phyloP scores from a whole-genome alignment of 768 basidiomycete genomes.

The Trichaptum fuscoviolaceum region DNA sequence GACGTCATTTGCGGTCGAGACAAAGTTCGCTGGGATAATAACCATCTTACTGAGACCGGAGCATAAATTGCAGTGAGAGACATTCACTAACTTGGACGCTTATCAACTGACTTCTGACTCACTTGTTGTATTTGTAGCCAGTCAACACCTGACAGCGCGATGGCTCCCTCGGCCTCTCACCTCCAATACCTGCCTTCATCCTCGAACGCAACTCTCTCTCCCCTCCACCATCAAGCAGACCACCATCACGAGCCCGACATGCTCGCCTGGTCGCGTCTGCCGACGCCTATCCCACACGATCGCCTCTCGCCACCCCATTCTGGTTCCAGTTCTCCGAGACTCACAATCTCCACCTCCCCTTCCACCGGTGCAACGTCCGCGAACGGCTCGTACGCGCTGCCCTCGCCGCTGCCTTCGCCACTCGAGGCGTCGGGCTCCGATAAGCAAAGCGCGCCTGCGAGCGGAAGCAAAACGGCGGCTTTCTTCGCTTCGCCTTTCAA shows the following conservation, averaged over 20 bases:
- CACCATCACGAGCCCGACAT: conserved; percentile 1
- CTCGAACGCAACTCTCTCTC: neutral
- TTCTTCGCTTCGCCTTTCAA: neutral
- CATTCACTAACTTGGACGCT: too few relatives aligned
- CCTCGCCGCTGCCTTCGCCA: neutral
- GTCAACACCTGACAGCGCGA: too few relatives aligned
- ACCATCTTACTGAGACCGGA: neutral
- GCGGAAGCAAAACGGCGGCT: neutral
- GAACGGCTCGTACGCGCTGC: neutral
- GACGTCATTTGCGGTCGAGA: neutral
- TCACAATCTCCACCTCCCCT: neutral
- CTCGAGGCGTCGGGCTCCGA: neutral
- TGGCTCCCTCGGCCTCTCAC: neutral
- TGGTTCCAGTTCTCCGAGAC: neutral
- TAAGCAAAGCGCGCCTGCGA: neutral
- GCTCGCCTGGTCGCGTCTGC: conserved; percentile 1
- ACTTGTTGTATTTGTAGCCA: too few relatives aligned
- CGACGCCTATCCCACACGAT: neutral
- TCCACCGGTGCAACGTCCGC: neutral
- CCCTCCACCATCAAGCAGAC: neutral
- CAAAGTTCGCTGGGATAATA: neutral
- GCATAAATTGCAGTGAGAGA: neutral
- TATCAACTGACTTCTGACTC: too few relatives aligned
- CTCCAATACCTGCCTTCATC: neutral
- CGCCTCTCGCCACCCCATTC: neutral